Base-by-base conservation (phyloP, 805 yeast species). In the Ogataea angusta region DNA sequence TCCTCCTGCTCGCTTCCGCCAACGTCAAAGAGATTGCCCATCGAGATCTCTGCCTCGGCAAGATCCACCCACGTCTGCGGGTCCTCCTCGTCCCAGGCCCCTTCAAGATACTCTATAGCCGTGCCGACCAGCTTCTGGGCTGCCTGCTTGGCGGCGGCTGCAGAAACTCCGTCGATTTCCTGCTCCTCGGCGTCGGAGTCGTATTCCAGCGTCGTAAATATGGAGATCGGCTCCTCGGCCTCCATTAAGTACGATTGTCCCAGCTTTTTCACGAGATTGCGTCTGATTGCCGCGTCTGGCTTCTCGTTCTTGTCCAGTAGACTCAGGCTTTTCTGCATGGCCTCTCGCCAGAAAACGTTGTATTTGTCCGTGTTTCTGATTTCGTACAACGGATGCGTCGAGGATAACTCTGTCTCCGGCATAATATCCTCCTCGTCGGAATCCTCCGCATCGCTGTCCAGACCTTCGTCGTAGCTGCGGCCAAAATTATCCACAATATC, bases 21-120 rank as follows among this genome's bases (percentile, higher is more conserved):
- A 18, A 76, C 65, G 7, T 81, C 85, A 45, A 73, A 69, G 36
- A 89, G 59, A 52, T 89, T 90, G 12, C 90, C 96, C 50, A 85
- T 65, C 12, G 84, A 76, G 25, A 91, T 86, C 54, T 78, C 69
- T 1, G 95, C 90, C 61, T 91, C 98, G 1, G 96, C 96, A 33
- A 85, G 72, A 54, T 78, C 76, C 10, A 82, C 95, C 86, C 91
- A 84, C 5, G 84, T 70, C 43, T 81, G 82, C 0, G 95, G 95
- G 29, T 83, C 87, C 33, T 81, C 85, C 14, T 77, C 80, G 36
- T 78, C 78, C 58, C 81, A 76, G 0, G 89, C 82, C 40, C 68
- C 63, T 40, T 68, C 62, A 40, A 89, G 67, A 53, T 76, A 75
- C 27, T 68, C 64, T 18, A 85, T 66, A 0, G 95, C 95, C 14